phyloP scores from a whole-genome alignment of 495 filamentous ascomycete species.

The Glonium stellatum region DNA sequence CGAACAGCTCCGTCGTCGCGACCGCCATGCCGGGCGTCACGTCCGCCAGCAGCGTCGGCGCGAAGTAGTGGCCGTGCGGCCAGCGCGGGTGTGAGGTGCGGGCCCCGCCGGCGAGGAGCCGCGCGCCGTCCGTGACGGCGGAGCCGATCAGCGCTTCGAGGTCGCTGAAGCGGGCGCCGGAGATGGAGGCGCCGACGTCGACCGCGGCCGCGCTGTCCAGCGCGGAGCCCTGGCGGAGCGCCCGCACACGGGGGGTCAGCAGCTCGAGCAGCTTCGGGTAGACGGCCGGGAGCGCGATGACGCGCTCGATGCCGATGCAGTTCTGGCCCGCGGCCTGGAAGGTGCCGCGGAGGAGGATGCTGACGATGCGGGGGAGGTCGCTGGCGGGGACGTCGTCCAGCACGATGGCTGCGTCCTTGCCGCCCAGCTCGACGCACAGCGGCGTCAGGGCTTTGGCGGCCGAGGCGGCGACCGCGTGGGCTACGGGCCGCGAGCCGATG shows the following conservation, averaged over 20 bases:
- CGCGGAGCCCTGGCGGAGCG: constrained; percentile 62
- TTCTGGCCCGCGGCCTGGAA: constrained; percentile 98
- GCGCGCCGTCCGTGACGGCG: constrained; percentile 69
- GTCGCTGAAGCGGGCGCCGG: constrained; percentile 58
- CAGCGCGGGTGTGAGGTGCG: constrained; percentile 60
- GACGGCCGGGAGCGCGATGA: constrained; percentile 67
- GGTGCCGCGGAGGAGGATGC: constrained; percentile 79
- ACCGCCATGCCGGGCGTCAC: constrained; percentile 61
- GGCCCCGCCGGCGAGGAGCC: constrained; percentile 75
- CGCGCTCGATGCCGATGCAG: constrained; percentile 92
- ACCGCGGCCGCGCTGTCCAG: constrained; percentile 51
- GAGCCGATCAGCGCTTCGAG: constrained; percentile 56
- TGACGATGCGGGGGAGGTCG: constrained; percentile 62
- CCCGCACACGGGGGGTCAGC: constrained; percentile 62
- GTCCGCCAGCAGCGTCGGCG: constrained; percentile 80
- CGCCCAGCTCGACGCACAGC: constrained; percentile 81
- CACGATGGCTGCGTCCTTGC: constrained; percentile 91
- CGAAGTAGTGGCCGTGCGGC: constrained; percentile 81
- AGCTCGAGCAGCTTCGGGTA: constrained; percentile 66
- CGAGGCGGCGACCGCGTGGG: constrained; percentile 77
- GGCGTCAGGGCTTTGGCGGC: constrained; percentile 80
- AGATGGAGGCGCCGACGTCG: constrained; percentile 89
- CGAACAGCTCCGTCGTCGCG: constrained; percentile 86
- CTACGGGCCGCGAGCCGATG: constrained; percentile 84
- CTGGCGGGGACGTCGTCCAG: constrained; percentile 62